These are phyloP conservation scores for Globisporangium nagaii DNA, from an alignment of 352 stramenopile species.

Conservation along the genomic window DNA sequence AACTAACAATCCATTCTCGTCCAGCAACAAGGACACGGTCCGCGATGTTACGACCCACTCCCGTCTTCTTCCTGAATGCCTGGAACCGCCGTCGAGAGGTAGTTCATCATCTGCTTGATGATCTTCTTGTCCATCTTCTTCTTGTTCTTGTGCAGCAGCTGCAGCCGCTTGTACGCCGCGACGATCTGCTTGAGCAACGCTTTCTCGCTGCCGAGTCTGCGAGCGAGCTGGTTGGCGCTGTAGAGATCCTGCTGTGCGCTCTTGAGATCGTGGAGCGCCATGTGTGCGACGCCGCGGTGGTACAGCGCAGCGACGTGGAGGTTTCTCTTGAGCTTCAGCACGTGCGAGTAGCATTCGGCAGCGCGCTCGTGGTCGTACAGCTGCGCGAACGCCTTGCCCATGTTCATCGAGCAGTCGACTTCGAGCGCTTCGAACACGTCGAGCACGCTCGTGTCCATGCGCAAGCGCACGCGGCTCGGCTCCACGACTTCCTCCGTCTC, in stretches of 20 bases:
- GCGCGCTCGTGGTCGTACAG: slow-evolving; percentile 50
- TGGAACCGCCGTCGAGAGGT: slow-evolving; percentile 67
- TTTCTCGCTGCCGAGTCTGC: slow-evolving; percentile 25
- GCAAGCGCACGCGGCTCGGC: slow-evolving; percentile 40
- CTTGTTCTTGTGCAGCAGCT: slow-evolving; percentile 63
- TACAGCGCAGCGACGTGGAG: slow-evolving; percentile 67
- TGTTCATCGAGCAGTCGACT: slow-evolving; percentile 79
- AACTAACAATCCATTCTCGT: too few relatives aligned
- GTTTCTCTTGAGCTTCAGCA: slow-evolving; percentile 29
- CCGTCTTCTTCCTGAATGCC: slow-evolving; percentile 34
- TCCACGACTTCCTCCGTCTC: slow-evolving; percentile 48
- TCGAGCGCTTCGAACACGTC: slow-evolving; percentile 41
- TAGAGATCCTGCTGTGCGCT: slow-evolving; percentile 63
- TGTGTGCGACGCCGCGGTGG: slow-evolving; percentile 53
- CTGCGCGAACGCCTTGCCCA: slow-evolving; percentile 62
- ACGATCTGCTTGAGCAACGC: slow-evolving; percentile 43
- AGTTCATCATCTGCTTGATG: slow-evolving; percentile 81
- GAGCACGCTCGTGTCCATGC: slow-evolving; percentile 46
- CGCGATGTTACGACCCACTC: background rate
- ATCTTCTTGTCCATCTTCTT: slow-evolving; percentile 80
- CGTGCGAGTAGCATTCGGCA: slow-evolving; percentile 56
- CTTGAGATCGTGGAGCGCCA: slow-evolving; percentile 60
- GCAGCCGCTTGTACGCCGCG: slow-evolving; percentile 66
- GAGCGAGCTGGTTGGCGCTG: slow-evolving; percentile 53
- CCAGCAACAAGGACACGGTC: too few relatives aligned